Base-by-base conservation (phyloP, 345 rosid genomes). In the Ceriops zippeliana region DNA sequence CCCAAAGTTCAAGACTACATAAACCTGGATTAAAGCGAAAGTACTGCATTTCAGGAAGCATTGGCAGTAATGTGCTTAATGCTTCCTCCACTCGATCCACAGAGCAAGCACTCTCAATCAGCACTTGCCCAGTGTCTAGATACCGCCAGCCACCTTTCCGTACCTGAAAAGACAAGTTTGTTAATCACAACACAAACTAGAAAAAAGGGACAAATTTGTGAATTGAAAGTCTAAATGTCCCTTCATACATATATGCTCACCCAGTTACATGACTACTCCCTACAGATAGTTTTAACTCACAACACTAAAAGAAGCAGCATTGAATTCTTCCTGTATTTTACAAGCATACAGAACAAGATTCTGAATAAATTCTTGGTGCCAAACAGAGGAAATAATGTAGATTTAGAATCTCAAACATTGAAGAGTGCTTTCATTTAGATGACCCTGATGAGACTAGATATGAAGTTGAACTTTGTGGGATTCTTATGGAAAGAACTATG, bases 131-230 rank as follows among this genome's bases (percentile, higher is more conserved):
- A 10, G 98, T 95, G 78, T 95, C 99, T 65, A 95, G 79, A 80
- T 95, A 92, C 64, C 98, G 96, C 99, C 99, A 95, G 66, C 98
- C 99, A 24, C 97, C 99, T 85, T 82, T 95, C 70, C 99, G 85
- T 42, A 78, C 89, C 99, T 91, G 75, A 61, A 80, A 5, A 70
- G 70, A 66, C 13, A 57, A 31, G 37, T 37, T 68, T 27, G 60
- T 51, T 26, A 63, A 76, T 38, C 37, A 62, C 5, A 38, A 35
- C 49, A 60, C 21, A n/a, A 65, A 59, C 13, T 16, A 35, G 58
- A n/a, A 27, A 6, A 42, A 42, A 42, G 17, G 5, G 17, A 42
- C 4, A 15, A 11, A 13, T 42, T 42, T 42, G 19, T 13, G 49
- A 4, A 11, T 13, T 42, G 49, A 42, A 42, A 42, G 49, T 13